phyloP scores from a whole-genome alignment of 768 basidiomycete species.

The Thelephora aurantiotincta region DNA sequence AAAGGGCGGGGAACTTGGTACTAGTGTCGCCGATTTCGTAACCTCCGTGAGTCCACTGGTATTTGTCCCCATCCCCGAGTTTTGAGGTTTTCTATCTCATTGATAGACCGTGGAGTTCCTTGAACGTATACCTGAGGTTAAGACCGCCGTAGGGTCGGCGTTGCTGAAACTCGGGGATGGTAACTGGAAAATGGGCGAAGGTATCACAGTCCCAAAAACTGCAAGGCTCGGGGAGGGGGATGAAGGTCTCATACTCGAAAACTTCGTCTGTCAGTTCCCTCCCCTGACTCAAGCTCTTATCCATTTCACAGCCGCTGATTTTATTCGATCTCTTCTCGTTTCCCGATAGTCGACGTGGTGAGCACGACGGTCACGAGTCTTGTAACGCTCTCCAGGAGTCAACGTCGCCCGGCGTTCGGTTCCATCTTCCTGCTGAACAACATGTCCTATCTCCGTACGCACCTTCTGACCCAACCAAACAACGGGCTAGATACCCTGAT shows the following conservation, averaged over 20 bases:
- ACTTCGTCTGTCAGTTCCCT: constrained; percentile 51
- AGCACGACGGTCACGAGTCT: constrained; percentile 47
- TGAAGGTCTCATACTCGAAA: constrained; percentile 51
- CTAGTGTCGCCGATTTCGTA: constrained; percentile 49
- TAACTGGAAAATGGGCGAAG: constrained; percentile 89
- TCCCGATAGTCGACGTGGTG: constrained; percentile 59
- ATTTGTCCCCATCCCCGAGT: not conserved
- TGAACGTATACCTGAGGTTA: constrained; percentile 55
- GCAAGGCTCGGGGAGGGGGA: constrained; percentile 36
- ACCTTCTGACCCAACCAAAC: constrained; percentile 40
- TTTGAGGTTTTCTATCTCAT: not conserved
- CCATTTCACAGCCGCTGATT: not conserved
- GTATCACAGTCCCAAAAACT: constrained; percentile 44
- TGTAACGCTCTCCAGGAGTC: constrained; percentile 45
- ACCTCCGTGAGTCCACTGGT: constrained; percentile 27
- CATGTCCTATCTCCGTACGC: constrained; percentile 49
- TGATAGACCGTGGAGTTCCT: constrained; percentile 53
- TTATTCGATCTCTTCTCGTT: not conserved
- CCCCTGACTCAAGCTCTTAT: not conserved
- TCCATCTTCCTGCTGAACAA: constrained; percentile 77
- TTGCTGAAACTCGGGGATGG: constrained; percentile 68
- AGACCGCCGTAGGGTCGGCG: constrained; percentile 49
- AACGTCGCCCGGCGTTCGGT: constrained; percentile 46
- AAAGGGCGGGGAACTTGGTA: constrained; percentile 45
- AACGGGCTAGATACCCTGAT: constrained; percentile 34